Percentiles rank a stretch among this genome's conserved stretches.
phyloP scores from a whole-genome alignment of 148 eudicot genomes.

The Linanthus parryae region DNA sequence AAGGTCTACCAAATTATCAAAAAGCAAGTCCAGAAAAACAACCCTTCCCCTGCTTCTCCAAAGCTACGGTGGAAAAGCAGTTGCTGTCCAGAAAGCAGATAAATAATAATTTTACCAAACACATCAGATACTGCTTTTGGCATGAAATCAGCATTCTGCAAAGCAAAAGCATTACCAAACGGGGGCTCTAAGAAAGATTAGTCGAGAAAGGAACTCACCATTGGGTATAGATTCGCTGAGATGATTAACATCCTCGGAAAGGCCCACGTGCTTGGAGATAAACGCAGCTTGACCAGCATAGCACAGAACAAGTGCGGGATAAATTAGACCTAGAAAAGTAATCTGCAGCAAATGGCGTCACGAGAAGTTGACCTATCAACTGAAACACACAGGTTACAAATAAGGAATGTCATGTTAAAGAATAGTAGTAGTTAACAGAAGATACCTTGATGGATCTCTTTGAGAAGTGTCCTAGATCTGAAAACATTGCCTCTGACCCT shows the following conservation, averaged over 20 bases:
- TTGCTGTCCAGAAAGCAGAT: no score
- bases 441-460: conserved; percentile 38
- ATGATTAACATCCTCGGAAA: conserved; percentile 20
- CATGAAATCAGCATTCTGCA: no score
- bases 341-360: conserved; percentile 33
- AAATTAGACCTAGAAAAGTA: conserved; percentile 33
- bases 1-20: no score
- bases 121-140: no score
- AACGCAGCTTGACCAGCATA: conserved; percentile 54
- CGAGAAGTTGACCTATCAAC: background rate
- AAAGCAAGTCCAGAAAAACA: no score
- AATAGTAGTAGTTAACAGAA: background rate
- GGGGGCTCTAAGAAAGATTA: no score
- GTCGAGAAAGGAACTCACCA: no score
- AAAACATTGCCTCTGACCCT: conserved; percentile 53
- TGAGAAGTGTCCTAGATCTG: conserved; percentile 48
- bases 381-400: background rate
- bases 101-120: no score
- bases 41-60: no score
- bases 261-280: conserved; percentile 21
- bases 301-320: conserved; percentile 38
- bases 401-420: background rate
- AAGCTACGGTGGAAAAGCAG: no score
- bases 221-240: conserved; percentile 37
- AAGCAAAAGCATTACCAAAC: no score